phyloP scores from a whole-genome alignment of 768 basidiomycete species.

The Leccinum aurantiacum region DNA sequence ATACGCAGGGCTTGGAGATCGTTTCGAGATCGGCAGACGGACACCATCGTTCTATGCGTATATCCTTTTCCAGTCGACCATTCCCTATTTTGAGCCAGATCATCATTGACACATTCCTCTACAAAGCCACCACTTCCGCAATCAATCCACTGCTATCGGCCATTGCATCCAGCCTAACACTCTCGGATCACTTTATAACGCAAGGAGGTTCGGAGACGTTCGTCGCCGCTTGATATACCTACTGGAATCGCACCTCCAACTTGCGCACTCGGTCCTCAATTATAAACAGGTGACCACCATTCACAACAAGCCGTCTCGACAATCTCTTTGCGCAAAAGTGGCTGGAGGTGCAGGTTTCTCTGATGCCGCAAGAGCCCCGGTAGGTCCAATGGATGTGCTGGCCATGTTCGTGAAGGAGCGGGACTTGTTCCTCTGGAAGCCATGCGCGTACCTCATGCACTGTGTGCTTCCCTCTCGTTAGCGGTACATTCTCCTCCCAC shows the following conservation, averaged over 20 bases:
- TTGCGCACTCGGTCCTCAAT: conserved; percentile 57
- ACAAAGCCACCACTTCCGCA: conserved; percentile 73
- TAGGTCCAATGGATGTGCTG: conserved; percentile 74
- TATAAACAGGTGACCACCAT: conserved; percentile 44
- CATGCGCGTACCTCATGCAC: conserved; percentile 60
- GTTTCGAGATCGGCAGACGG: conserved; percentile 77
- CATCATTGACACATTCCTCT: conserved; percentile 68
- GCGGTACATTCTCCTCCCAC: conserved; percentile 64
- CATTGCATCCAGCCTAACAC: conserved; percentile 61
- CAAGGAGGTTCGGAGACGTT: conserved; percentile 70
- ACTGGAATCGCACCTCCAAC: conserved; percentile 62
- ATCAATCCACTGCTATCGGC: conserved; percentile 77
- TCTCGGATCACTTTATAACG: conserved; percentile 55
- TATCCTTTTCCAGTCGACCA: conserved; percentile 59
- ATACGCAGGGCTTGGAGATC: conserved; percentile 75
- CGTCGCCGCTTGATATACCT: conserved; percentile 59
- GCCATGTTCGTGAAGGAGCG: conserved; percentile 65
- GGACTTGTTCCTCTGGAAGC: conserved; percentile 70
- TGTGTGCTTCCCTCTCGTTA: conserved; percentile 64
- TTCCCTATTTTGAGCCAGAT: conserved; percentile 60
- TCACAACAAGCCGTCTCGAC: conserved; percentile 61
- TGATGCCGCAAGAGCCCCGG: conserved; percentile 47
- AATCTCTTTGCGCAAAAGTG: conserved; percentile 65
- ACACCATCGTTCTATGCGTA: conserved; percentile 66
- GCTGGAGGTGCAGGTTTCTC: conserved; percentile 45